Conservation (phyloP, 108 stramenopile genomes). For the Skeletonema menzelii region DNA sequence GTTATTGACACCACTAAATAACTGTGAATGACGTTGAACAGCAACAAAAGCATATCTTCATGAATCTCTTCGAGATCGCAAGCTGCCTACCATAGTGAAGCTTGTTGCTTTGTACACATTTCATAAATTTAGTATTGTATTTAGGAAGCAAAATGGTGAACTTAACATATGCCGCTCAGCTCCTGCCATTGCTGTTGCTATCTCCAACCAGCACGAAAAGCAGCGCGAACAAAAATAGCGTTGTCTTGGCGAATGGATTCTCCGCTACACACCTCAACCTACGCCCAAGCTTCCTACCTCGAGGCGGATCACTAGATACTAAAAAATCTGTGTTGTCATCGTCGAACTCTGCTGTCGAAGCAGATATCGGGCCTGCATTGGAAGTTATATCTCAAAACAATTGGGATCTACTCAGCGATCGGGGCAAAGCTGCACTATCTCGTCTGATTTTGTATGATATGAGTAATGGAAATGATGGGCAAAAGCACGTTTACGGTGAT, state of each 20-base stretch:
- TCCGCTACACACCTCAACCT: not conserved
- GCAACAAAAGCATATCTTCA: no score
- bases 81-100: no score
- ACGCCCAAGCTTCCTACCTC: not conserved
- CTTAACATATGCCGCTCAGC: constrained; percentile 3
- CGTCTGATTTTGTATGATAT: constrained; percentile 60
- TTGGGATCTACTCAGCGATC: constrained; percentile 62
- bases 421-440: constrained; percentile 61
- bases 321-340: not conserved
- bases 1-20: no score
- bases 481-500: constrained; percentile 84
- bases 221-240: not conserved
- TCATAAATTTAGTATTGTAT: no score
- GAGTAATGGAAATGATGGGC: constrained; percentile 29
- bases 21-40: no score
- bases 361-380: constrained; percentile 26
- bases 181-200: not conserved
- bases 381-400: constrained; percentile 54
- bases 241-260: constrained; percentile 10
- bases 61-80: no score
- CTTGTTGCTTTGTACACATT: no score
- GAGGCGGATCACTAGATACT: constrained; percentile 8
- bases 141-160: not conserved
- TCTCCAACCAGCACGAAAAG: not conserved
- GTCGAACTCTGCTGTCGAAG: constrained; percentile 3